phyloP scores from a whole-genome alignment of 345 rosid genomes.

The Syzygium jambos region DNA sequence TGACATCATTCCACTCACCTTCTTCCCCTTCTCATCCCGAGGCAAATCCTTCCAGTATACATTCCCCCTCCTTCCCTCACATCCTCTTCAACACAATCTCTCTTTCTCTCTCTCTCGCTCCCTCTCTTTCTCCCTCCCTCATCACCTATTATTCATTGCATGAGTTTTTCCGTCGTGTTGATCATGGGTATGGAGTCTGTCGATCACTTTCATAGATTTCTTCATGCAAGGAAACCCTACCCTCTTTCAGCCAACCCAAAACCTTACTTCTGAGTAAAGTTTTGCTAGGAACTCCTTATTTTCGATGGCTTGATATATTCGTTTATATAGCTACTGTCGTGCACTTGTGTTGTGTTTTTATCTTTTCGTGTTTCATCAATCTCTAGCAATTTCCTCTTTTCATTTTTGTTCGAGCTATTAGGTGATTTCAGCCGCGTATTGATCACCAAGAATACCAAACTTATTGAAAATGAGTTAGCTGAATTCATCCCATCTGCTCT shows the following conservation, averaged over 20 bases:
- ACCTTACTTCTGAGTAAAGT: not conserved
- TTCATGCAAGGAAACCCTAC: not conserved
- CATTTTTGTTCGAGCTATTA: not conserved
- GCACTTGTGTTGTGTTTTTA: not conserved
- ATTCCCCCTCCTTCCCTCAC: constrained; percentile 7
- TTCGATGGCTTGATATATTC: not conserved
- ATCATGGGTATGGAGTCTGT: not conserved
- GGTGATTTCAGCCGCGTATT: not conserved
- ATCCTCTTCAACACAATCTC: constrained; percentile 14
- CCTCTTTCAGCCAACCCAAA: not conserved
- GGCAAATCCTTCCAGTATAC: constrained; percentile 20
- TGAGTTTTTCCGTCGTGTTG: not conserved
- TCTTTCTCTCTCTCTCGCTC: not conserved
- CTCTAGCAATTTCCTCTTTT: not conserved
- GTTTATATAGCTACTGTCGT: not conserved
- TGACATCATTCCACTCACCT: constrained; percentile 68
- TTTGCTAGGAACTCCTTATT: not conserved
- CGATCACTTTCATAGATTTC: not conserved
- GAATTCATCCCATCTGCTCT: not conserved
- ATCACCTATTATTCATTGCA: not conserved
- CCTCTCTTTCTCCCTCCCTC: not conserved
- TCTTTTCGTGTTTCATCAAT: not conserved
- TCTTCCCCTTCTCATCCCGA: constrained; percentile 49
- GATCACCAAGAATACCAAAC: not conserved
- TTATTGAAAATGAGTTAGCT: not conserved